A percentile compares a stretch with the other conserved stretches of the same genome.
phyloP scores from a whole-genome alignment of 2,329 filamentous ascomycete genomes.

The Cordyceps tenuipes region DNA sequence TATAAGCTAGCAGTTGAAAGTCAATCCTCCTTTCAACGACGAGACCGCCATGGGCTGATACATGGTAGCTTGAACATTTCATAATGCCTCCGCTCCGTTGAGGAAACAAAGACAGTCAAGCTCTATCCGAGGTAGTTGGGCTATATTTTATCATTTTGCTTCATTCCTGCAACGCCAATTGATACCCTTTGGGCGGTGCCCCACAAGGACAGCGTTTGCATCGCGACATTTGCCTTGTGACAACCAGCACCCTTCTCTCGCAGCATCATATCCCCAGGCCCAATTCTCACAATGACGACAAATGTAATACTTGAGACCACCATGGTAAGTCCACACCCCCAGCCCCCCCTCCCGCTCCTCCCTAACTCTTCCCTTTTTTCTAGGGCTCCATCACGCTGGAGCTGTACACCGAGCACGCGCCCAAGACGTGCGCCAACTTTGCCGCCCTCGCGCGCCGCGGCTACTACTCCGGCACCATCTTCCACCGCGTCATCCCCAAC shows the following conservation, averaged over 20 bases:
- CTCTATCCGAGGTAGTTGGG: no score
- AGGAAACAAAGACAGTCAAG: no score
- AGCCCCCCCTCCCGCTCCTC: background rate
- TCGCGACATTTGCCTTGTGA: background rate
- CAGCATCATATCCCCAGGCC: background rate
- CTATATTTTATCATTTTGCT: no score
- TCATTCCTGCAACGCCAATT: no score
- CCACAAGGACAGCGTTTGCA: slow-evolving; percentile 10
- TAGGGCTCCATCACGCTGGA: slow-evolving; percentile 80
- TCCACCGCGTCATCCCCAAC: slow-evolving; percentile 90
- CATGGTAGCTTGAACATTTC: no score
- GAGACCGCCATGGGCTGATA: no score
- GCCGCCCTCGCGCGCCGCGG: slow-evolving; percentile 66
- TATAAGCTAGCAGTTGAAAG: no score
- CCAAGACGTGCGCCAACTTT: slow-evolving; percentile 86
- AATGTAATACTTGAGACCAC: slow-evolving; percentile 76
- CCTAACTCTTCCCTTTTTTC: background rate
- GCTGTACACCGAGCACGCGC: slow-evolving; percentile 83
- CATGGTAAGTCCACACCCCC: slow-evolving; percentile 50
- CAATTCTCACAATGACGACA: slow-evolving; percentile 54
- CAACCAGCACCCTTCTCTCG: background rate
- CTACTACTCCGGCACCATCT: slow-evolving; percentile 80
- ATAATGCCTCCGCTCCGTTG: background rate
- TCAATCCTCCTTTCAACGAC: no score
- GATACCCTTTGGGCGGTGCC: background rate